Base-by-base conservation (phyloP, 2,329 filamentous ascomycete species). In the Sporothrix dimorphospora region DNA sequence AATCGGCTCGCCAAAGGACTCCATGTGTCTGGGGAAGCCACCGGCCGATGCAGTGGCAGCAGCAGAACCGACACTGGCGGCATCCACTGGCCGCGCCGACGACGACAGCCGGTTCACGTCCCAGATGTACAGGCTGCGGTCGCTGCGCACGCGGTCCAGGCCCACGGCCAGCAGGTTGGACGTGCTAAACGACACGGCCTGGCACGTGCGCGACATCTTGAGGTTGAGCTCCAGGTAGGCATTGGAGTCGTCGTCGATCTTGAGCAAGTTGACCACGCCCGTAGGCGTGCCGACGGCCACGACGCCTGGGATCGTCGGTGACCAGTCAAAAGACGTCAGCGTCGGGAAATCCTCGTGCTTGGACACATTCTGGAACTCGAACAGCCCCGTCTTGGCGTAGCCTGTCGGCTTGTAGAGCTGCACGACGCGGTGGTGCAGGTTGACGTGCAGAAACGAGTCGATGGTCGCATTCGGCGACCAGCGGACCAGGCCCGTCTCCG, bases 121-220 rank as follows among this genome's bases (percentile, higher is more conserved):
- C 88, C 92, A 96, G 40, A 96, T 90, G 77, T 95, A 93, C 66
- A 97, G 85, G 76, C 92, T 94, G 74, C 91, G 89, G 78, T 96
- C 93, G 80, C 93, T 94, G 42, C 93, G 88, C 30, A 94, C 92
- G 76, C 92, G 87, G 77, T 96, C 93, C 69, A 96, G 84, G 1
- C 92, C 93, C 38, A 94, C 92, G 11, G 93, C 93, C 69, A 97
- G 83, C 71, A 92, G 85, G 21, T 91, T 91, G 5, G 85, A 85
- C 3, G 88, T 89, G 78, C 90, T 95, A 81, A 96, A 94, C 3
- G 92, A 90, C 53, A 96, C 92, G 0, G 92, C 92, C 77, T 95
- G 93, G 77, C 92, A 95, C 57, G 91, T 91, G 59, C 93, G 88
- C 70, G 92, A 88, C 79, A 94, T 89, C 79, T 92, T 93, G 63